These are phyloP conservation scores for Agaricus sinodeliciosus DNA, from an alignment of 768 basidiomycete species.

Conservation along the genomic window DNA sequence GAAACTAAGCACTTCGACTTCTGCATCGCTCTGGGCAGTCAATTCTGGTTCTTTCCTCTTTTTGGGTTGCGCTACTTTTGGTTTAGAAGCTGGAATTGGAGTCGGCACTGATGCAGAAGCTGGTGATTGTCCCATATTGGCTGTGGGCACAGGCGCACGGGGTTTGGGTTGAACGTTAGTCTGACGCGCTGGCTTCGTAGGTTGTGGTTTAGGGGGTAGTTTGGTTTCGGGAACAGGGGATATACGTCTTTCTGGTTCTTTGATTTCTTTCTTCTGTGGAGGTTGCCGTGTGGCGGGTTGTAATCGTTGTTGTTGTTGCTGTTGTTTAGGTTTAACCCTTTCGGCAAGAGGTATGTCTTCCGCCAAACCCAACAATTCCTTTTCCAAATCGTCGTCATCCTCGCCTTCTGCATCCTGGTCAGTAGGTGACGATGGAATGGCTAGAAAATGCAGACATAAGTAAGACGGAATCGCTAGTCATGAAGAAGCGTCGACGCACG, in stretches of 20 bases:
- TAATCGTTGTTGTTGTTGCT: conserved; percentile 1
- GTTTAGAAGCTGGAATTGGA: conserved; percentile 23
- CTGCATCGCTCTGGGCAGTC: not conserved
- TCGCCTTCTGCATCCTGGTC: conserved; percentile 27
- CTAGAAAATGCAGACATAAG: conserved; percentile 8
- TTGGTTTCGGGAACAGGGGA: conserved; percentile 21
- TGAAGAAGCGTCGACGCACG: conserved; percentile 22
- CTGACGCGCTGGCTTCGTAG: conserved; percentile 21
- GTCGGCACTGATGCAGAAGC: conserved; percentile 20
- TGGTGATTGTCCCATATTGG: conserved; percentile 17
- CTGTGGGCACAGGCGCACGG: conserved; percentile 8
- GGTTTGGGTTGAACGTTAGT: conserved; percentile 22
- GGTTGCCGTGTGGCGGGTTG: conserved; percentile 4
- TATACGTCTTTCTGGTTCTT: conserved; percentile 28
- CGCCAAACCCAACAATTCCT: conserved; percentile 24
- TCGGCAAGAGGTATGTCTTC: conserved; percentile 12
- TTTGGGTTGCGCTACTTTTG: not conserved
- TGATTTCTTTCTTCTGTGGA: conserved; percentile 21
- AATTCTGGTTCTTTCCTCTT: conserved; percentile 4
- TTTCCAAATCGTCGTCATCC: conserved; percentile 33
- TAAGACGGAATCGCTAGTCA: conserved; percentile 2
- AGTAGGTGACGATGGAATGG: conserved; percentile 20
- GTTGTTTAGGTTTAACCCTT: conserved; percentile 12
- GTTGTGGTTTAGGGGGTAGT: conserved; percentile 25
- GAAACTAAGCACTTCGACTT: conserved; percentile 4